These are phyloP conservation scores for Theobroma cacao DNA, from an alignment of 345 rosid species.

Conservation along the genomic window DNA sequence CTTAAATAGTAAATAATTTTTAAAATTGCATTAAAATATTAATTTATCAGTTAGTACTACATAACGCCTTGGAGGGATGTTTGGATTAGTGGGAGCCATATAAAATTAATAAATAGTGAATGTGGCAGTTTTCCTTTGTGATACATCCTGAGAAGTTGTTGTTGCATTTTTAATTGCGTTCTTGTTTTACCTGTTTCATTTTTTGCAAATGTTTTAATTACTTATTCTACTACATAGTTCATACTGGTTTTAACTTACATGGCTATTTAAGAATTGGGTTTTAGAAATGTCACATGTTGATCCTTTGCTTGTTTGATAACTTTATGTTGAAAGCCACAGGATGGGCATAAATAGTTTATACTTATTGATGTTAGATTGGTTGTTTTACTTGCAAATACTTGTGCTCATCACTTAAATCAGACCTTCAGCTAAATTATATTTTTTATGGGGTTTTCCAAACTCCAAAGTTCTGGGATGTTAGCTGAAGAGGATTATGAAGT, in stretches of 20 bases:
- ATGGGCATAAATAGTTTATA: neutral
- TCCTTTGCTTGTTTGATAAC: neutral
- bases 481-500: neutral
- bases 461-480: neutral
- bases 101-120: neutral
- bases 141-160: neutral
- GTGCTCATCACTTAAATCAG: neutral
- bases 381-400: neutral
- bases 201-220: neutral
- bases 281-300: neutral
- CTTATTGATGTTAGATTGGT: neutral
- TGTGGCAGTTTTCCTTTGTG: neutral
- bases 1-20: neutral
- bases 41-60: neutral
- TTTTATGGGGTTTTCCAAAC: neutral
- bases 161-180: neutral
- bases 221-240: neutral
- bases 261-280: neutral
- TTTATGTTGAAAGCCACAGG: neutral
- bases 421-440: neutral
- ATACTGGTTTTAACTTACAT: neutral
- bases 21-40: neutral
- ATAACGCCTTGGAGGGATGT: neutral
- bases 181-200: neutral
- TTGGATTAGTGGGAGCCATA: neutral